Evolutionary conservation across 192 early-diverging fungal genomes (phyloP), one percentile per base, ranked within the genome.

Genomic region (Globomyces pollinis-pini): DNA sequence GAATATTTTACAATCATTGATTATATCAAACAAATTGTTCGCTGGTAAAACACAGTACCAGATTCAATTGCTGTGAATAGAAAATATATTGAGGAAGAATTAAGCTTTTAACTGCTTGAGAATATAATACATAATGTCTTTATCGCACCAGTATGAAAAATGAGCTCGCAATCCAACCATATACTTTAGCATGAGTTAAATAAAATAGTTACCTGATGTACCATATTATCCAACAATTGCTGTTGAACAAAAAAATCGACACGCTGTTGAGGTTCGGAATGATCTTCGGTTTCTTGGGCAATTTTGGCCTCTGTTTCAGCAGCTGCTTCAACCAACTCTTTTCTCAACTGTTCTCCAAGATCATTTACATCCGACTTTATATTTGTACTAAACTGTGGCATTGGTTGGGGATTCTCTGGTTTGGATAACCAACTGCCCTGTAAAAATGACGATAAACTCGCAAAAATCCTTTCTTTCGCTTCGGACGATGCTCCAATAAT

Each of bases 61-160:
- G n/a, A n/a, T n/a, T n/a, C n/a, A n/a, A n/a, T n/a, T n/a, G n/a
- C n/a, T n/a, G n/a, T n/a, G n/a, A n/a, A n/a, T n/a, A n/a, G n/a
- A n/a, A n/a, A n/a, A n/a, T n/a, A n/a, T n/a, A n/a, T n/a, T n/a
- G n/a, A n/a, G n/a, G n/a, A n/a, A n/a, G n/a, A n/a, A n/a, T n/a
- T n/a, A n/a, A n/a, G n/a, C n/a, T n/a, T n/a, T 42, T 42, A 42
- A n/a, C 20, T 42, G 41, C 53, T 55, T 55, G 34, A 68, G n/a
- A 29, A 71, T 67, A 34, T 71, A 65, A 33, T 63, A 68, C 65
- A 74, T 70, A 23, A 68, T 57, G 30, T 74, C 60, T 51, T 68
- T 68, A 43, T 67, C 61, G 16, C n/a, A 29, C 76, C 76, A 78
- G 52, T 78, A 78, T 15, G 57, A 64, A 39, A 78, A 78, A 67